Conservation (phyloP, 306 rosid genomes). For the Acacia acuminata region DNA sequence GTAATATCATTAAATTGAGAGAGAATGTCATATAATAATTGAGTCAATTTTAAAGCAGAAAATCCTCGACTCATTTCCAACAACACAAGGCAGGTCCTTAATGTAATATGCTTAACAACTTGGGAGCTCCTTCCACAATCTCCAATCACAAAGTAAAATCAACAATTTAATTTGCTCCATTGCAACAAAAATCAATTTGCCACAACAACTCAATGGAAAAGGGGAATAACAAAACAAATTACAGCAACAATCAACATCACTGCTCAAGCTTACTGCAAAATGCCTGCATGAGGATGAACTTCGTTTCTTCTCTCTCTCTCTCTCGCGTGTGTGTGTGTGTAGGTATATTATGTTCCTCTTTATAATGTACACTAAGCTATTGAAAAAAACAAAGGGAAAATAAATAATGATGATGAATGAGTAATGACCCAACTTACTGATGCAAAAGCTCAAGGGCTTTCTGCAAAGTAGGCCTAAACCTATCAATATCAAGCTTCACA, state of each 20-base stretch:
- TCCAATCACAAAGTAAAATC: neutral
- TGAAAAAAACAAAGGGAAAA: conserved; percentile 16
- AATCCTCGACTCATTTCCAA: neutral
- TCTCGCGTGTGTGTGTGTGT: neutral
- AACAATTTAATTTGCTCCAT: neutral
- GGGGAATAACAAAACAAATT: neutral
- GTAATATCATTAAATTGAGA: neutral
- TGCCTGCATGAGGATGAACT: conserved; percentile 7
- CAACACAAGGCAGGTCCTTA: neutral
- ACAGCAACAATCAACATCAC: neutral
- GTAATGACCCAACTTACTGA: neutral
- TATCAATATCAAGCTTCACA: conserved; percentile 60
- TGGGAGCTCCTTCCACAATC: neutral
- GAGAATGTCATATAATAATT: neutral
- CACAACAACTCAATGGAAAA: neutral
- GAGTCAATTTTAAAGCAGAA: neutral
- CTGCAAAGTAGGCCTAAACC: conserved; percentile 67
- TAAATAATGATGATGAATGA: neutral
- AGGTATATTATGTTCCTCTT: conserved; percentile 1
- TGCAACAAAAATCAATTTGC: conserved; percentile 8
- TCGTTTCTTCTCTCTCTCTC: neutral
- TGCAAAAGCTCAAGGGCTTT: conserved; percentile 80
- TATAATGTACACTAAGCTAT: conserved; percentile 8
- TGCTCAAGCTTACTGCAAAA: conserved; percentile 1
- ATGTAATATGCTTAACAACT: neutral